A percentile compares a stretch with the other conserved stretches of the same genome.
Conservation (phyloP, 169 alveolate genomes). For the Hepatocystis sp. region DNA sequence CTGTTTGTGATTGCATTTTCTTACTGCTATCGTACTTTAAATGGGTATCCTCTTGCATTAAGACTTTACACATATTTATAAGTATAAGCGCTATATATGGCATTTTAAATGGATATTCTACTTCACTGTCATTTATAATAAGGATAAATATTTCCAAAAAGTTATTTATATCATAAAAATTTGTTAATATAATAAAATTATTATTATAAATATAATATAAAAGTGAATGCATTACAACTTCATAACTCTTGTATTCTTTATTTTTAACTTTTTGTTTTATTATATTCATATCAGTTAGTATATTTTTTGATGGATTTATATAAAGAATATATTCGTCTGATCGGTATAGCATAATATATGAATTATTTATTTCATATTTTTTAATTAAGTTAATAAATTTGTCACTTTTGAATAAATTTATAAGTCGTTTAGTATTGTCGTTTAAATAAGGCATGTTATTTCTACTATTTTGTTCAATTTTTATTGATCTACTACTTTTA, state of each 20-base stretch:
- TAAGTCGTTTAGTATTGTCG: not conserved
- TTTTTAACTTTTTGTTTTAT: constrained; percentile 8
- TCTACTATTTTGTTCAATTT: no score
- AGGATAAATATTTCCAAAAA: constrained; percentile 10
- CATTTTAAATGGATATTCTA: constrained; percentile 3
- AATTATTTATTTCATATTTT: constrained; percentile 13
- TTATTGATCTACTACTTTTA: no score
- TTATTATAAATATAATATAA: constrained; percentile 19
- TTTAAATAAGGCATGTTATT: not conserved
- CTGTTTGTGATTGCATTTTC: no score
- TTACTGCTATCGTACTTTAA: not conserved
- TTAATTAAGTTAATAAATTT: constrained; percentile 14
- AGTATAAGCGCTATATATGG: constrained; percentile 30
- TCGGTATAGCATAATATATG: not conserved
- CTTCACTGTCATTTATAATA: constrained; percentile 2
- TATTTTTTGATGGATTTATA: not conserved
- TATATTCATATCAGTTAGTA: constrained; percentile 14
- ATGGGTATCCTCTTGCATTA: not conserved
- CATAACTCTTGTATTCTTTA: constrained; percentile 2
- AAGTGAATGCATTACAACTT: constrained; percentile 6
- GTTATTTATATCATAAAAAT: constrained; percentile 6
- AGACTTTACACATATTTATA: constrained; percentile 21
- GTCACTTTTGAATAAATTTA: constrained; percentile 4
- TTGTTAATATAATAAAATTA: not conserved
- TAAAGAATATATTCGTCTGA: constrained; percentile 17